Percentiles rank a stretch among this genome's conserved stretches.
These are phyloP conservation scores for Penicillium sp. DNA, from an alignment of 2,329 filamentous ascomycete genomes.

Conservation along the genomic window DNA sequence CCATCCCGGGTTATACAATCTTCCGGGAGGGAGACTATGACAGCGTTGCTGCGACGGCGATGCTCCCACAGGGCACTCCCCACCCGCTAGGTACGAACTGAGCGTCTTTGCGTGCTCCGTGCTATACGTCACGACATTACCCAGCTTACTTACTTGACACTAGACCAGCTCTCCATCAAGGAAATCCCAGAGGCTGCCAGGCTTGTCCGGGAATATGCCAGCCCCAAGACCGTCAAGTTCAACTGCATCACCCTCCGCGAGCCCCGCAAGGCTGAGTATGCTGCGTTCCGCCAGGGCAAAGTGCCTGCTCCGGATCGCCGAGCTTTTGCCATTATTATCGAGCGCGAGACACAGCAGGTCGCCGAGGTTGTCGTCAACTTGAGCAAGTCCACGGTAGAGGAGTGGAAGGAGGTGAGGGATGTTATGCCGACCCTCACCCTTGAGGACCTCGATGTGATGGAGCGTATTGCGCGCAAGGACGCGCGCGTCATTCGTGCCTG, in stretches of 20 bases:
- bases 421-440: conserved; percentile 48
- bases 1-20: conserved; percentile 28
- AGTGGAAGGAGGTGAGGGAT: conserved; percentile 40
- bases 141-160: conserved; percentile 5
- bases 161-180: conserved; percentile 30
- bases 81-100: conserved; percentile 23
- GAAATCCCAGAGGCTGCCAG: conserved; percentile 30
- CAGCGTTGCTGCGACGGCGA: conserved; percentile 24
- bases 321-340: conserved; percentile 50
- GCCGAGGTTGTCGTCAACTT: conserved; percentile 33
- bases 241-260: conserved; percentile 56
- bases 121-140: no score
- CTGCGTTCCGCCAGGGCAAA: conserved; percentile 33
- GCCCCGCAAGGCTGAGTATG: conserved; percentile 37
- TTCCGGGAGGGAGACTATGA: conserved; percentile 29
- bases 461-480: conserved; percentile 33
- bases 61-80: conserved; percentile 21
- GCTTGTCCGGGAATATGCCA: conserved; percentile 29
- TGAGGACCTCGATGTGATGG: conserved; percentile 36
- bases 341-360: conserved; percentile 30
- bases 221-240: conserved; percentile 34
- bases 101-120: neutral
- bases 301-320: conserved; percentile 33
- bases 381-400: conserved; percentile 25
- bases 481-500: conserved; percentile 35